Conservation (phyloP, 2,329 filamentous ascomycete genomes). For the Sclerotinia minor region DNA sequence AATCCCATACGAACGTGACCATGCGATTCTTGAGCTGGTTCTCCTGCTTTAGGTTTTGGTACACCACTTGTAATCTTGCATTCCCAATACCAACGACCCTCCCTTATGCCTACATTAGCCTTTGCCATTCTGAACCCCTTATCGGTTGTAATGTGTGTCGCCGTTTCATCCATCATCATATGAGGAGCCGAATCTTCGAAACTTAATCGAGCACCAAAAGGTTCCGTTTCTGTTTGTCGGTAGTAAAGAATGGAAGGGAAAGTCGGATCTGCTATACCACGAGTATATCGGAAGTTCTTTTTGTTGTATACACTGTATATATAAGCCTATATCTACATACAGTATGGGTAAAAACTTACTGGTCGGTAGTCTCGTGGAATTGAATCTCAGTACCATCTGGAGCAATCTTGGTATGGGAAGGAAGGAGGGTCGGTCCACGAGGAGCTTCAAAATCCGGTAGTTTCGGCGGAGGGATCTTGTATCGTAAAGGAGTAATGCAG, state of each 20-base stretch:
- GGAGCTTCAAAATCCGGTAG: conserved; percentile 61
- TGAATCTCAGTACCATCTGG: conserved; percentile 54
- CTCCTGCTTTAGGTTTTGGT: conserved; percentile 43
- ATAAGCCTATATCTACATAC: conserved; percentile 26
- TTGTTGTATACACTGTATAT: conserved; percentile 58
- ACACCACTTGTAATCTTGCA: conserved; percentile 83
- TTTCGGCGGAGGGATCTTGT: conserved; percentile 65
- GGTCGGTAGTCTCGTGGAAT: conserved; percentile 64
- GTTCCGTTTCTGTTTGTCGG: conserved; percentile 81
- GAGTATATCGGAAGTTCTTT: conserved; percentile 81
- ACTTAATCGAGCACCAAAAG: conserved; percentile 81
- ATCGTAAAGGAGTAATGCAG: conserved; percentile 55
- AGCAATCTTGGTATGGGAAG: conserved; percentile 54
- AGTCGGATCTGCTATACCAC: conserved; percentile 83
- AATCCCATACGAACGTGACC: conserved; percentile 83
- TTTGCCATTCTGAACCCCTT: conserved; percentile 91
- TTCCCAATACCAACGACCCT: conserved; percentile 93
- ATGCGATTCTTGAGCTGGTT: conserved; percentile 32
- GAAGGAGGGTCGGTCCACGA: conserved; percentile 57
- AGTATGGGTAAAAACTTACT: conserved; percentile 49
- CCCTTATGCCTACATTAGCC: conserved; percentile 84
- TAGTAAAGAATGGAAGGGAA: conserved; percentile 89
- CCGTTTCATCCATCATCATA: conserved; percentile 77
- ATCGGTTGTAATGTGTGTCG: conserved; percentile 78
- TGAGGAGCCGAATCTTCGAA: conserved; percentile 88